phyloP scores from a whole-genome alignment of 306 rosid genomes.

The Cyclanthera cordifolia region DNA sequence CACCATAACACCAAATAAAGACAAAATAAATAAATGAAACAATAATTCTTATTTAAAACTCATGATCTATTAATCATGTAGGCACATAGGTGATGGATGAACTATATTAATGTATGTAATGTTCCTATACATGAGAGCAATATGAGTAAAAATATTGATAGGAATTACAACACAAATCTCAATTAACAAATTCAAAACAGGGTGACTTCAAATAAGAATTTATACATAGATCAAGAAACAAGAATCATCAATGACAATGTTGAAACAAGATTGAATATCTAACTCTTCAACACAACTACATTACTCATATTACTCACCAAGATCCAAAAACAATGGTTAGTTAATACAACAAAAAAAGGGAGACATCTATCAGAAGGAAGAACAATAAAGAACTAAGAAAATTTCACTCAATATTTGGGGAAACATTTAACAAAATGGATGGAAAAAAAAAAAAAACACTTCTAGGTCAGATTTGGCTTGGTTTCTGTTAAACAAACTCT shows the following conservation, averaged over 20 bases:
- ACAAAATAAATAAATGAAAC: too few relatives aligned
- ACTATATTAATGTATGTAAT: too few relatives aligned
- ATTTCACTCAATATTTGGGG: slow-evolving; percentile 18
- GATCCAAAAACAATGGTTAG: slow-evolving; percentile 6
- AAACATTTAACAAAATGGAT: slow-evolving; percentile 1
- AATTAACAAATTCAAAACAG: not conserved
- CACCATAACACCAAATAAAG: not conserved
- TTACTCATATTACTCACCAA: slow-evolving; percentile 7
- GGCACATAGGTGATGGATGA: too few relatives aligned
- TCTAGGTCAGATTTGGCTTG: slow-evolving; percentile 16
- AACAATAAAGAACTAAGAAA: slow-evolving; percentile 17
- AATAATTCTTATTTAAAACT: too few relatives aligned
- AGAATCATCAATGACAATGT: not conserved
- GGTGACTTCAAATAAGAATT: not conserved
- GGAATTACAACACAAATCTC: not conserved
- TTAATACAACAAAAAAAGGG: slow-evolving; percentile 8
- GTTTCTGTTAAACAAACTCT: not conserved
- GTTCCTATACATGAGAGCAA: not conserved
- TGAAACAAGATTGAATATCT: slow-evolving; percentile 1
- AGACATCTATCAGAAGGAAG: too few relatives aligned
- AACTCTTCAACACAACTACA: slow-evolving; percentile 5
- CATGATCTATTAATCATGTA: too few relatives aligned
- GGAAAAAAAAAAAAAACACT: slow-evolving; percentile 29
- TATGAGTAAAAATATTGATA: not conserved
- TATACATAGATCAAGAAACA: not conserved